These are phyloP conservation scores for Alternaria atra DNA, from an alignment of 2,329 filamentous ascomycete species.

Conservation along the genomic window DNA sequence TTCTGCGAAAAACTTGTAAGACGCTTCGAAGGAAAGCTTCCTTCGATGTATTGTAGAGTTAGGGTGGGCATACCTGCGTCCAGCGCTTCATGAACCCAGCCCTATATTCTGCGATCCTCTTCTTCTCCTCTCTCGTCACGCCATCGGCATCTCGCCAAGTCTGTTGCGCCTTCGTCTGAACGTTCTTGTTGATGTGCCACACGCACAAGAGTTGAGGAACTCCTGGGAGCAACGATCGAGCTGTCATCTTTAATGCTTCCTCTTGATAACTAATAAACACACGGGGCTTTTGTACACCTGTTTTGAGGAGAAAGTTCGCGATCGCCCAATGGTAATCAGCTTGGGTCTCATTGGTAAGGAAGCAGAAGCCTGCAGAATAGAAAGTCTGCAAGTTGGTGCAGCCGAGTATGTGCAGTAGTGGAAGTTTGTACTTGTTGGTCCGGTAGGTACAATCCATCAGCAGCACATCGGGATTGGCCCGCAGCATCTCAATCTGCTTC, in stretches of 20 bases:
- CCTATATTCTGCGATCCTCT: constrained; percentile 16
- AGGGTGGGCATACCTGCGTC: constrained; percentile 15
- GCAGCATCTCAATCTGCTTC: constrained; percentile 22
- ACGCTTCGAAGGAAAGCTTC: background rate
- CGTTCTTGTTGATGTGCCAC: constrained; percentile 25
- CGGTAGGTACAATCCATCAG: constrained; percentile 22
- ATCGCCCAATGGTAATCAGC: constrained; percentile 22
- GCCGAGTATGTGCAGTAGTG: constrained; percentile 19
- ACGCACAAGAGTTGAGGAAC: constrained; percentile 22
- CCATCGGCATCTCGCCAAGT: constrained; percentile 18
- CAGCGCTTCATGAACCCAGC: constrained; percentile 19
- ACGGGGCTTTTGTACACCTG: constrained; percentile 17
- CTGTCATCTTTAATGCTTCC: constrained; percentile 22
- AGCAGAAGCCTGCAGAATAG: constrained; percentile 25
- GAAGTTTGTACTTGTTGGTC: constrained; percentile 24
- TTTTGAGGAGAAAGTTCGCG: constrained; percentile 19
- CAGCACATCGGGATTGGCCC: constrained; percentile 18
- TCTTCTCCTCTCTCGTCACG: constrained; percentile 18
- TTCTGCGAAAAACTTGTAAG: too few relatives aligned
- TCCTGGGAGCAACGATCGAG: constrained; percentile 10
- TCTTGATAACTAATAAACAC: constrained; percentile 24
- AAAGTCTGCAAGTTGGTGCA: constrained; percentile 25
- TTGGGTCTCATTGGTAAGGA: constrained; percentile 18
- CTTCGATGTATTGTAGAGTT: background rate
- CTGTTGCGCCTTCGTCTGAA: constrained; percentile 22